Percentiles rank a stretch among this genome's conserved stretches.
Conservation (phyloP, 345 rosid species). For the Erodium maritimum region DNA sequence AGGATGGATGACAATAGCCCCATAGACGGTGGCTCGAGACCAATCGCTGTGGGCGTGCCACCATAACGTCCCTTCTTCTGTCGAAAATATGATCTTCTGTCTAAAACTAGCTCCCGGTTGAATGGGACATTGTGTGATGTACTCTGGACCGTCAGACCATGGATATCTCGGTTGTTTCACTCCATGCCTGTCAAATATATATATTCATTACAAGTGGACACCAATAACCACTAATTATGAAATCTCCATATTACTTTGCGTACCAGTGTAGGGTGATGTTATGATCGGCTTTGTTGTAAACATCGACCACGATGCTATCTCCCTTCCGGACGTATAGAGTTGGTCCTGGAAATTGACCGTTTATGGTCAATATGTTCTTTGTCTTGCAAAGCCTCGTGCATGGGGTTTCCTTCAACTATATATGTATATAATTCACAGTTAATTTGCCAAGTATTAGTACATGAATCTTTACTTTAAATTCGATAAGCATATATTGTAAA, state of each 20-base stretch:
- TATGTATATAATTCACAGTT: too few species aligned
- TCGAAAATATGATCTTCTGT: slow-evolving; percentile 20
- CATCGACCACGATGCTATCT: slow-evolving; percentile 18
- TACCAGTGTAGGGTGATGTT: slow-evolving; percentile 32
- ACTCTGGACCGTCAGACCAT: slow-evolving; percentile 40
- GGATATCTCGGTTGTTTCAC: slow-evolving; percentile 29
- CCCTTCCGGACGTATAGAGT: slow-evolving; percentile 16
- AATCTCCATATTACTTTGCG: too few species aligned
- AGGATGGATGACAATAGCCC: slow-evolving; percentile 26
- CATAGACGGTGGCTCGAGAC: slow-evolving; percentile 27
- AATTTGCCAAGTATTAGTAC: not conserved
- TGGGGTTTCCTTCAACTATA: slow-evolving; percentile 20
- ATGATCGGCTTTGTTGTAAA: slow-evolving; percentile 13
- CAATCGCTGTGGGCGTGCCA: slow-evolving; percentile 33
- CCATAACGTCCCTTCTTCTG: slow-evolving; percentile 26
- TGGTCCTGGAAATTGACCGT: slow-evolving; percentile 24
- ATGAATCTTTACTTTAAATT: too few species aligned
- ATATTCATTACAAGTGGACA: too few species aligned
- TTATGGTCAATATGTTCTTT: slow-evolving; percentile 23
- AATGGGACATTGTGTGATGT: slow-evolving; percentile 34
- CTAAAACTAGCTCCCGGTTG: slow-evolving; percentile 16
- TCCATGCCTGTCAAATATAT: slow-evolving; percentile 31
- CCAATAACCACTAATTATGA: too few species aligned
- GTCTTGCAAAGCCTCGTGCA: slow-evolving; percentile 22
- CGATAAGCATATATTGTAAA: too few species aligned